Percentiles rank a stretch among this genome's conserved stretches.
Conservation (phyloP, 192 early-diverging fungal genomes). For the Linnemannia zychae region DNA sequence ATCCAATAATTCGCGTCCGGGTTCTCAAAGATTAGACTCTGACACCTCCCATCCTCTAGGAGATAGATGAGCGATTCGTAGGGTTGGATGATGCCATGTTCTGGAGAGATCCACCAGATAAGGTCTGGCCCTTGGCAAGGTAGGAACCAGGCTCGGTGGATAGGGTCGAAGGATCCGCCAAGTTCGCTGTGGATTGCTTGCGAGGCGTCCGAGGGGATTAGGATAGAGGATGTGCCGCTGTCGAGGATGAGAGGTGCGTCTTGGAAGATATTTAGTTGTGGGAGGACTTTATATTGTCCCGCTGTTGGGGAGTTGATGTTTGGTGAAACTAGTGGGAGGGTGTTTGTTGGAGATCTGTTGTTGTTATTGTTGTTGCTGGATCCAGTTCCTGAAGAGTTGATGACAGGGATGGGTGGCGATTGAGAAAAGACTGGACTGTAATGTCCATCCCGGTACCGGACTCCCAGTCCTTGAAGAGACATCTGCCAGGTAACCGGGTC, state of each 20-base stretch:
- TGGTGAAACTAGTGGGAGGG: neutral
- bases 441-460: neutral
- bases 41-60: constrained; percentile 28
- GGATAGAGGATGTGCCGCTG: constrained; percentile 33
- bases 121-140: constrained; percentile 34
- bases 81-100: constrained; percentile 28
- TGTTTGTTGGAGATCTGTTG: neutral
- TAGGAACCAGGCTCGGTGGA: constrained; percentile 33
- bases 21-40: constrained; percentile 43
- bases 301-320: neutral
- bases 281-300: neutral
- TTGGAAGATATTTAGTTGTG: constrained; percentile 17
- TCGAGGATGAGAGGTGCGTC: constrained; percentile 36
- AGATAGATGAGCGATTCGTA: constrained; percentile 30
- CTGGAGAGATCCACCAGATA: constrained; percentile 35
- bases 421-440: neutral
- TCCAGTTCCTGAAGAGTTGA: neutral
- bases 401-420: neutral
- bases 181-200: constrained; percentile 27
- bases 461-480: constrained; percentile 28
- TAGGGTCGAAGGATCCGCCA: constrained; percentile 19
- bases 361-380: neutral
- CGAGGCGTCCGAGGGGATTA: constrained; percentile 40
- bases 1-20: constrained; percentile 35
- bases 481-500: constrained; percentile 42